Percentiles rank a stretch among this genome's conserved stretches.
These are phyloP conservation scores for Neurospora cerealis DNA, from an alignment of 495 filamentous ascomycete genomes.

Conservation along the genomic window DNA sequence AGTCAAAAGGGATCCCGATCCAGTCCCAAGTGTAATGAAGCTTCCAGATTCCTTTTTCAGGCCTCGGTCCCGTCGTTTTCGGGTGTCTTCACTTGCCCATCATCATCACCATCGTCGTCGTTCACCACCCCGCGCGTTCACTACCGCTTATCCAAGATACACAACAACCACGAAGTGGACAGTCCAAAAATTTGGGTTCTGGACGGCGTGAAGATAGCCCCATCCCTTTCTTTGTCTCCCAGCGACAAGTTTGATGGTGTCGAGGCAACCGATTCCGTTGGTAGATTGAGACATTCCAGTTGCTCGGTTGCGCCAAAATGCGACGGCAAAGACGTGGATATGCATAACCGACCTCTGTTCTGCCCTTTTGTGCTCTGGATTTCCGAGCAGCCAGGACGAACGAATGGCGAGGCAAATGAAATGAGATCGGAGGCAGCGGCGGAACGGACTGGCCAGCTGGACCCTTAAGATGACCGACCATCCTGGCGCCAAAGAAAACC, in stretches of 20 bases:
- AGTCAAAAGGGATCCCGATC: not conserved
- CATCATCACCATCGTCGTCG: not conserved
- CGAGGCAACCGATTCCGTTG: not conserved
- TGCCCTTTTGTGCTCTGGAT: not conserved
- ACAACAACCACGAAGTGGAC: not conserved
- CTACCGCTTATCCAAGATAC: not conserved
- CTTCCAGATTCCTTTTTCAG: not conserved
- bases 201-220: not conserved
- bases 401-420: not conserved
- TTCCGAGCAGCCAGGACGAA: not conserved
- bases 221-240: not conserved
- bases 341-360: not conserved
- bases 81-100: not conserved
- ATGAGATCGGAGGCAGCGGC: not conserved
- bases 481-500: not conserved
- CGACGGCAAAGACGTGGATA: not conserved
- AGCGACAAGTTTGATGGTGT: not conserved
- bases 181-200: not conserved
- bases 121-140: not conserved
- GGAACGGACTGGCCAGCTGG: not conserved
- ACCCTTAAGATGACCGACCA: not conserved
- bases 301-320: not conserved
- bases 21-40: not conserved
- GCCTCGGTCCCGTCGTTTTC: not conserved
- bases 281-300: not conserved